Conservation (phyloP, 306 rosid genomes). For the Fragaria nilgerrensis region DNA sequence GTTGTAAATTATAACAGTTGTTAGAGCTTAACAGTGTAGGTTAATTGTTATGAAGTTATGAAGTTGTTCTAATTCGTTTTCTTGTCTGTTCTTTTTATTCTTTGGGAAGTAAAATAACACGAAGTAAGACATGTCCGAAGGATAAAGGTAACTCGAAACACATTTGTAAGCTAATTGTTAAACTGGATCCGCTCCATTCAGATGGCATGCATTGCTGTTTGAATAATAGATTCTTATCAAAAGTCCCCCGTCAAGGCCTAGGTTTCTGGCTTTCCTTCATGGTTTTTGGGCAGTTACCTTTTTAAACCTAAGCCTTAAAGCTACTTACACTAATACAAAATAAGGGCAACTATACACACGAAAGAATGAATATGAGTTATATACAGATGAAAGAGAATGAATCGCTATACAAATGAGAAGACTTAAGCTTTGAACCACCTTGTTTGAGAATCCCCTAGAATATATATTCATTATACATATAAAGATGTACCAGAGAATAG, state of each 20-base stretch:
- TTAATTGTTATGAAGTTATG: not conserved
- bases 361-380: not conserved
- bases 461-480: not conserved
- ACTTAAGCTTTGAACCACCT: not conserved
- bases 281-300: not conserved
- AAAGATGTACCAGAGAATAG: not conserved
- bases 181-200: not conserved
- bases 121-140: not conserved
- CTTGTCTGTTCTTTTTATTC: not conserved
- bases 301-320: not conserved
- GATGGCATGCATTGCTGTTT: not conserved
- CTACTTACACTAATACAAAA: not conserved
- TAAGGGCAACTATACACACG: not conserved
- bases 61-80: not conserved
- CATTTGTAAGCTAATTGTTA: not conserved
- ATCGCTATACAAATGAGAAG: not conserved
- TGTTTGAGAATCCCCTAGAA: not conserved
- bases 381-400: not conserved
- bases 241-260: not conserved
- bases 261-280: not conserved
- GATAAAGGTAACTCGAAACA: not conserved
- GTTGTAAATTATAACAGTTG: not conserved
- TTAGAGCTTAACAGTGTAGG: not conserved
- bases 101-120: not conserved
- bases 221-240: not conserved